Conservation (phyloP, 116 monocot genomes). For the Posidonia oceanica region DNA sequence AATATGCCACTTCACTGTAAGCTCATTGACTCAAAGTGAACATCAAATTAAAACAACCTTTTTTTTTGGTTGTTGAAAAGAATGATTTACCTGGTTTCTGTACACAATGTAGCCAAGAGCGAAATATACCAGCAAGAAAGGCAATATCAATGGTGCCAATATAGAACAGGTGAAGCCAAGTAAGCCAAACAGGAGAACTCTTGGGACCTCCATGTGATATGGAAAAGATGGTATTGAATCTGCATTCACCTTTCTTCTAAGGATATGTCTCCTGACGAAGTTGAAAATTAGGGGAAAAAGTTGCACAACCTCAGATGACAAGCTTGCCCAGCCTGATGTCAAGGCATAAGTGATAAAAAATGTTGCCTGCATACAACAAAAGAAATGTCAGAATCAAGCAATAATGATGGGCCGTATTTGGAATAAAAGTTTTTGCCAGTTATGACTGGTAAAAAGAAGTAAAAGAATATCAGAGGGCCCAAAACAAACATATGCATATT, state of each 20-base stretch:
- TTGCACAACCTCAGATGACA: conserved; percentile 79
- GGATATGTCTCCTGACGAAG: conserved; percentile 44
- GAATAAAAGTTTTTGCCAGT: no score
- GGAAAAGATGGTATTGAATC: conserved; percentile 70
- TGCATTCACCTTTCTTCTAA: conserved; percentile 22
- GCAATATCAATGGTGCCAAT: conserved; percentile 88
- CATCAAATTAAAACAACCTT: not conserved
- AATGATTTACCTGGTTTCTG: conserved; percentile 61
- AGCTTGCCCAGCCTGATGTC: conserved; percentile 96
- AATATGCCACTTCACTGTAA: no score
- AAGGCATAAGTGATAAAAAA: conserved; percentile 94
- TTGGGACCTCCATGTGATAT: conserved; percentile 90
- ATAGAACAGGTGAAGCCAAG: conserved; percentile 82
- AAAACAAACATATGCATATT: no score
- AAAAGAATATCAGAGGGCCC: no score
- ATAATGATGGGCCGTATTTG: not conserved
- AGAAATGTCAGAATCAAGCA: not conserved
- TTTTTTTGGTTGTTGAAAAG: not conserved
- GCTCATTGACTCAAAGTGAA: not conserved
- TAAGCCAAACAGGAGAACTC: conserved; percentile 66
- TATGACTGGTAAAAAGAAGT: no score
- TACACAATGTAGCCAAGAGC: conserved; percentile 80
- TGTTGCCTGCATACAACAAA: conserved; percentile 51
- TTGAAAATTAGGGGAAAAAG: conserved; percentile 62
- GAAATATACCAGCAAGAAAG: conserved; percentile 92